phyloP scores from a whole-genome alignment of 1,284 basidiomycete genomes.

The Microbotryum intermedium region DNA sequence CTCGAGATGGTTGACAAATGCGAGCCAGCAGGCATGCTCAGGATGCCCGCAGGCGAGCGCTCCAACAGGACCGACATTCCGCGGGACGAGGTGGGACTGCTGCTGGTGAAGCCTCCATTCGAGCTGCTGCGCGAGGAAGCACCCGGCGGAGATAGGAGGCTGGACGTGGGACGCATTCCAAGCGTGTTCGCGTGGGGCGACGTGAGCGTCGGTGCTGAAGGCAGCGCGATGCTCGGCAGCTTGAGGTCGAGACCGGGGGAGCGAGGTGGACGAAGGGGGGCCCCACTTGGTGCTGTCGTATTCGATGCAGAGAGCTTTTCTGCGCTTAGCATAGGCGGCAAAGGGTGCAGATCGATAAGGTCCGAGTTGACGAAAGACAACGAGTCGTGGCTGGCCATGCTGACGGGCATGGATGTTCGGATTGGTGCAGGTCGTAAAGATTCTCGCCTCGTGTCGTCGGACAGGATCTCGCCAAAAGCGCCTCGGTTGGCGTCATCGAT shows the following conservation, averaged over 20 bases:
- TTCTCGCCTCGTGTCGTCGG: background rate
- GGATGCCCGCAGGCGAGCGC: background rate
- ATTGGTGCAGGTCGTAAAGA: background rate
- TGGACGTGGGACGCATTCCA: background rate
- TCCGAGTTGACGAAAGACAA: conserved; percentile 22
- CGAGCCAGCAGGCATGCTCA: conserved; percentile 9
- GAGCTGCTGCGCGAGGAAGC: background rate
- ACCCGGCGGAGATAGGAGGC: background rate
- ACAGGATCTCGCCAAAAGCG: conserved; percentile 9
- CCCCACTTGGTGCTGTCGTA: conserved; percentile 21
- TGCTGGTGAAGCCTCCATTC: background rate
- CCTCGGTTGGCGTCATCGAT: conserved; percentile 27
- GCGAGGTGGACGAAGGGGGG: conserved; percentile 33
- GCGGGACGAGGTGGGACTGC: conserved; percentile 5
- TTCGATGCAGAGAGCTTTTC: conserved; percentile 28
- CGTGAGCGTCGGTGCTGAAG: conserved; percentile 10
- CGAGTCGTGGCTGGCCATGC: conserved; percentile 26
- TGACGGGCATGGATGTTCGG: conserved; percentile 17
- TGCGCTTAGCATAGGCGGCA: conserved; percentile 20
- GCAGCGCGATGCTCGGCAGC: conserved; percentile 24
- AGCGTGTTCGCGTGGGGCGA: conserved; percentile 12
- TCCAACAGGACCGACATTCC: conserved; percentile 13
- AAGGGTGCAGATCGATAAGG: conserved; percentile 22
- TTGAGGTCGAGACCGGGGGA: conserved; percentile 34
- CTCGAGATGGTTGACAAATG: conserved; percentile 19